Base-by-base conservation (phyloP, 2,329 filamentous ascomycete genomes). In the Sarocladium kiliense region DNA sequence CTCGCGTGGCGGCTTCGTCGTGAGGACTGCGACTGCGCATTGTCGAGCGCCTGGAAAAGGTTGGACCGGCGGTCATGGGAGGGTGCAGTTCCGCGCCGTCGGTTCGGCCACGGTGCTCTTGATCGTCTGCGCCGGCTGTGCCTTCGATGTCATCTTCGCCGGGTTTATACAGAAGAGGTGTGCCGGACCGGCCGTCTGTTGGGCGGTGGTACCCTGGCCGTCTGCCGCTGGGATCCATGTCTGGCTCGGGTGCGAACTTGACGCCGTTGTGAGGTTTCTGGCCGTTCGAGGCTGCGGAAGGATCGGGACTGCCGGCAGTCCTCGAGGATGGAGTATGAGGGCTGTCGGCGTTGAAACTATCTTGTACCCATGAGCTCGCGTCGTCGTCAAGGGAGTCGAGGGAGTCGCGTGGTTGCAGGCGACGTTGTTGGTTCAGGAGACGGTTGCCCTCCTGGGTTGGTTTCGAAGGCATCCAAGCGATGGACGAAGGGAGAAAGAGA, bases 1-100 rank as follows among this genome's bases (percentile, higher is more conserved):
- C 65, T 19, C 66, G 65, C 54, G 66, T 66, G 37, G 67, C 68
- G 42, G 64, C 65, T 44, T 65, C 64, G 50, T 39, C 32, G 39
- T 84, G 80, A n/a, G 90, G 89, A 66, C 88, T 92, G 63, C 84
- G 80, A 66, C 90, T 91, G 65, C 88, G 85, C 73, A 96, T 85
- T 12, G 87, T 87, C 41, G 85, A 87, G 56, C 82, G 77, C 12
- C 67, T 63, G 57, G 64, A 65, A 53, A 74, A 65, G 47, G 65
- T 59, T 27, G 65, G 58, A 7, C 61, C 57, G 34, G 45, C 50
- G 58, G 59, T 37, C 58, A 56, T 54, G 59, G 58, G 39, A 61
- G 63, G 36, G 55, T 39, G 60, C 56, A 56, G 66, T 58, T 62
- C 61, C 32, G 62, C 63, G 42, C 61, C 57, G 41, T 62, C 58